Base-by-base conservation (phyloP, 768 basidiomycete genomes). In the Podaxis sp. region DNA sequence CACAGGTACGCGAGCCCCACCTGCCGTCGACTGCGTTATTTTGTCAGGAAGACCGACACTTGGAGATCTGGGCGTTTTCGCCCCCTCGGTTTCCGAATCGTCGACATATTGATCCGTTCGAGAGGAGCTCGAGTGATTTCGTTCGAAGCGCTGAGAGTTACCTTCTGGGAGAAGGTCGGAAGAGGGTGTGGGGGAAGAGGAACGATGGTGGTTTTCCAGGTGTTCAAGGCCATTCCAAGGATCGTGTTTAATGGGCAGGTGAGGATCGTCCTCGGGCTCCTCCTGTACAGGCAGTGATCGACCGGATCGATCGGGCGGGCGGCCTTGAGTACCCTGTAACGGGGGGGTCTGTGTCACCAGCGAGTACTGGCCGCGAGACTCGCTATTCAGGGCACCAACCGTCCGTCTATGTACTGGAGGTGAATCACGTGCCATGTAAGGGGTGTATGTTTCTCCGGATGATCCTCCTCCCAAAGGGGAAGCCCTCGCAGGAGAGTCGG, bases 261-360 rank as follows among this genome's bases (percentile, higher is more conserved):
- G 16, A 78, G 72, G 52, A 63, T 89, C 87, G 65, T 90, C 89
- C 66, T 90, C 88, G 28, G 80, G 79, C 62, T 90, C 89, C 68
- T 91, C 89, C 70, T 91, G 89, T 2, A 90, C 81, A 18, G 89
- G 89, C 25, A 91, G 77, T 14, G 89, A 89, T 36, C 88, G 79
- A 70, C 90, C 89, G 1, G 89, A 89, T 36, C 88, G 79, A 70
- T 90, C 89, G 1, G 89, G 85, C 21, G 85, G 84, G 21, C 87
- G 83, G 4, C 80, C 76, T 61, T 76, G 68, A 69, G 81, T 76
- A 9, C 77, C 70, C 66, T 85, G 86, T 56, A 80, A 63, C 16
- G 86, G 84, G 0, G 86, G 82, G 0, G 86, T 84, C 64, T 84
- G 82, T 46, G 75, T 82, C 27, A 77, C 72, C 60, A 73, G 64